These are phyloP conservation scores for Paramecium biaurelia DNA, from an alignment of 73 alveolate genomes.

Conservation along the genomic window DNA sequence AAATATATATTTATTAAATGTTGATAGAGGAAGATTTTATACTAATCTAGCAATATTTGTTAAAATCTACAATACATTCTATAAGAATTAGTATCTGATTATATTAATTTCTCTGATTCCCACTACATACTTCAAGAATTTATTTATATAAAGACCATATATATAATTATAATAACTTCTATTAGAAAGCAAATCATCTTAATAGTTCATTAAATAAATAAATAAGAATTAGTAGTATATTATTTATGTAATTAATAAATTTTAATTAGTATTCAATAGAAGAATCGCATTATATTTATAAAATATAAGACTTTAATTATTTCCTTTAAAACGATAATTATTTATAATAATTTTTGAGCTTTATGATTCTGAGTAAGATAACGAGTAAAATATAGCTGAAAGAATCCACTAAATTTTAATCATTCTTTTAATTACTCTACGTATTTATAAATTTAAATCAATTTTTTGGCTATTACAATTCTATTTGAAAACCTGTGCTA, in stretches of 20 bases:
- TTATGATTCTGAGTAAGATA: not conserved
- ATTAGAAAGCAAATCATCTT: not conserved
- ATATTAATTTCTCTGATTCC: not conserved
- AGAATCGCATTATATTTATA: not conserved
- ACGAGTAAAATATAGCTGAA: too few relatives aligned
- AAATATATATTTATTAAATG: not conserved
- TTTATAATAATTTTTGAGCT: too few relatives aligned
- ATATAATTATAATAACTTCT: too few relatives aligned
- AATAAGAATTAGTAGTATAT: not conserved
- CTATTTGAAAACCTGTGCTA: not conserved
- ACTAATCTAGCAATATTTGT: not conserved
- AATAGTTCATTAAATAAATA: not conserved
- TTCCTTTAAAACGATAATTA: too few relatives aligned
- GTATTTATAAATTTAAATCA: too few relatives aligned
- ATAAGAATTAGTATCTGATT: too few relatives aligned
- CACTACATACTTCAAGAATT: not conserved
- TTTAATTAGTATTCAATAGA: too few relatives aligned
- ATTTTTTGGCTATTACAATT: not conserved
- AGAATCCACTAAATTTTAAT: too few relatives aligned
- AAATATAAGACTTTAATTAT: not conserved
- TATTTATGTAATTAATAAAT: too few relatives aligned
- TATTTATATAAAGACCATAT: too few relatives aligned
- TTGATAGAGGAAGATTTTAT: not conserved
- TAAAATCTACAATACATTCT: not conserved
- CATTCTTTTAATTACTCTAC: not conserved